A percentile compares a stretch with the other conserved stretches of the same genome.
These are phyloP conservation scores for Colletotrichum spinosum DNA, from an alignment of 2,329 filamentous ascomycete species.

Conservation along the genomic window DNA sequence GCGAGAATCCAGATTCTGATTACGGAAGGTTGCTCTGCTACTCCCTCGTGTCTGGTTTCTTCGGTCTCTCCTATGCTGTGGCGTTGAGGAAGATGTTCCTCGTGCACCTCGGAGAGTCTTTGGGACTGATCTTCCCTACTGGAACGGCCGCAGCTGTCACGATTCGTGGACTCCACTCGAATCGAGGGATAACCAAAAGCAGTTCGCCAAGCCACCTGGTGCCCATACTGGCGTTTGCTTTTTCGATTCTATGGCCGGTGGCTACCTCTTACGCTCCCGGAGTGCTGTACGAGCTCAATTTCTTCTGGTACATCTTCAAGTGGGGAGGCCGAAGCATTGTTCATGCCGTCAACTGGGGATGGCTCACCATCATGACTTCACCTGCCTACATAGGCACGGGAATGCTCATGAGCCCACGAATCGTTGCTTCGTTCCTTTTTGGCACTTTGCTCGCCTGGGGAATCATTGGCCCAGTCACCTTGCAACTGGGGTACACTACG, in stretches of 20 bases:
- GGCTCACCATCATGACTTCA: neutral
- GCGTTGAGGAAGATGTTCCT: conserved; percentile 10
- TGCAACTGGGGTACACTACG: neutral
- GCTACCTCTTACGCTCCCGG: neutral
- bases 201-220: neutral
- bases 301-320: conserved; percentile 7
- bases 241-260: neutral
- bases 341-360: neutral
- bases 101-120: neutral
- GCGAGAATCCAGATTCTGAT: neutral
- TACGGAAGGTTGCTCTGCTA: conserved; percentile 8
- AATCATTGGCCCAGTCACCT: conserved; percentile 5
- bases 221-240: neutral
- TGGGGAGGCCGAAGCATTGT: neutral
- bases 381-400: conserved; percentile 2
- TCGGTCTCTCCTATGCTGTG: conserved; percentile 1
- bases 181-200: neutral
- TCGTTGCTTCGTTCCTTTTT: neutral
- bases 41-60: conserved; percentile 14
- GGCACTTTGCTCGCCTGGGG: conserved; percentile 5
- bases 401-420: neutral
- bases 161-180: neutral
- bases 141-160: neutral
- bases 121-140: neutral
- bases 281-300: neutral